Conservation (phyloP, 495 filamentous ascomycete species). For the Neurospora sp. region DNA sequence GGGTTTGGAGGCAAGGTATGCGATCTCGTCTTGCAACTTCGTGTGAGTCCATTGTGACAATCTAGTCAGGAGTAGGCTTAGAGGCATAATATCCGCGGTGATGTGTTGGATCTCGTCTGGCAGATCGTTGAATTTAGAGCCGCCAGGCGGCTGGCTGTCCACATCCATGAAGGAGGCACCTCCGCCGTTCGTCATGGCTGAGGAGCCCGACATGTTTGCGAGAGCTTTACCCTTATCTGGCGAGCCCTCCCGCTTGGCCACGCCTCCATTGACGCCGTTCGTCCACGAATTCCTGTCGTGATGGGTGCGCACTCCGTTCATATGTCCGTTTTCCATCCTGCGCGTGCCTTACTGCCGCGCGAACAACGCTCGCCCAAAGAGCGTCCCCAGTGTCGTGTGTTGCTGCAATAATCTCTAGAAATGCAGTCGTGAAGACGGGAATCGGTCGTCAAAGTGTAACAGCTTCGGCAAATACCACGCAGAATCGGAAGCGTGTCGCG, state of each 20-base stretch:
- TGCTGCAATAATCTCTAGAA: background rate
- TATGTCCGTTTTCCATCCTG: slow-evolving; percentile 42
- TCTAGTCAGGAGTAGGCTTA: slow-evolving; percentile 59
- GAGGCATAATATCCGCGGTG: slow-evolving; percentile 59
- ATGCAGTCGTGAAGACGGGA: background rate
- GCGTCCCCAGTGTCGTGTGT: background rate
- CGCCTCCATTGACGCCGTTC: slow-evolving; percentile 32
- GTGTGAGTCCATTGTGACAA: slow-evolving; percentile 75
- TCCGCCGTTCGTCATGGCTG: slow-evolving; percentile 19
- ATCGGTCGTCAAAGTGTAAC: background rate
- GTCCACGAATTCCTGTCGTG: slow-evolving; percentile 34
- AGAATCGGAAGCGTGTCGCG: background rate
- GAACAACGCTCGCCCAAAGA: background rate
- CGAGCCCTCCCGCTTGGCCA: slow-evolving; percentile 6
- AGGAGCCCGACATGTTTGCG: slow-evolving; percentile 5
- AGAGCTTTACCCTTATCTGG: slow-evolving; percentile 16
- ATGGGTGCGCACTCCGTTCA: slow-evolving; percentile 36
- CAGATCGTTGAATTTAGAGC: slow-evolving; percentile 36
- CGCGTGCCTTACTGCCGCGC: slow-evolving; percentile 7
- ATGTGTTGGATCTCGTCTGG: slow-evolving; percentile 75
- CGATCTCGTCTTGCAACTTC: slow-evolving; percentile 59
- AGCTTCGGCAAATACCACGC: background rate
- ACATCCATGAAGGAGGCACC: slow-evolving; percentile 11
- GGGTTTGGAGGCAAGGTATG: slow-evolving; percentile 55
- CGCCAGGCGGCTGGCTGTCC: slow-evolving; percentile 8